Base-by-base conservation (phyloP, 1,139 yeast species). In the Blastobotrys aristatus region DNA sequence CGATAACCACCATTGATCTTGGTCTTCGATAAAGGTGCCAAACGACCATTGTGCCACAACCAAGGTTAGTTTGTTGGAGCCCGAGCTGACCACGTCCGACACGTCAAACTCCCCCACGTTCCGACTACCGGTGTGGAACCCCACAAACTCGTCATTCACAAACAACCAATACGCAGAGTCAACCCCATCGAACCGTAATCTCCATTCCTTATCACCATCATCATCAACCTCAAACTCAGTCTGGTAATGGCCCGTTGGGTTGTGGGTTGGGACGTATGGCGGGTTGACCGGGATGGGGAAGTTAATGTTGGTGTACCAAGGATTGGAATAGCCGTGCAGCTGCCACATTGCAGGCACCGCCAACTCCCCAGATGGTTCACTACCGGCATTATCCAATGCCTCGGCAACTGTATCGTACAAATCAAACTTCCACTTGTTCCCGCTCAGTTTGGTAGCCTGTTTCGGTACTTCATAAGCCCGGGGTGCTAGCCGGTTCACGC, bases 261-360 rank as follows among this genome's bases (percentile, higher is more conserved):
- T 68, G 17, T 57, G 50, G 11, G 63, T 50, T 1, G 70, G 68
- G 8, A 67, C 67, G 48, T 53, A 55, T 5, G 72, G 72, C 1
- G 70, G 70, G 47, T 67, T 61, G 34, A 61, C 59, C 5, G 68
- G 65, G 51, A 68, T 59, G 3, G 70, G 70, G 47, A 55, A 68
- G 17, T 55, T 54, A 40, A 59, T 56, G 49, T 68, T 68, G 16
- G 71, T 67, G 48, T 68, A 68, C 27, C 56, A 62, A 1, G 72
- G 72, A 1, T 50, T 48, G 13, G 69, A 70, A 44, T 50, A 60
- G 4, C 70, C 70, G 50, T 67, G 69, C 17, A 67, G 51, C 53
- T 68, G 71, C 70, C 71, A 68, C 48, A 65, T 67, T 8, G 70
- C 69, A 2, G 72, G 71, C 14, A 68, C 72, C 1, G 46, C 29